phyloP scores from a whole-genome alignment of 768 basidiomycete genomes.

The Tulasnella sp. region DNA sequence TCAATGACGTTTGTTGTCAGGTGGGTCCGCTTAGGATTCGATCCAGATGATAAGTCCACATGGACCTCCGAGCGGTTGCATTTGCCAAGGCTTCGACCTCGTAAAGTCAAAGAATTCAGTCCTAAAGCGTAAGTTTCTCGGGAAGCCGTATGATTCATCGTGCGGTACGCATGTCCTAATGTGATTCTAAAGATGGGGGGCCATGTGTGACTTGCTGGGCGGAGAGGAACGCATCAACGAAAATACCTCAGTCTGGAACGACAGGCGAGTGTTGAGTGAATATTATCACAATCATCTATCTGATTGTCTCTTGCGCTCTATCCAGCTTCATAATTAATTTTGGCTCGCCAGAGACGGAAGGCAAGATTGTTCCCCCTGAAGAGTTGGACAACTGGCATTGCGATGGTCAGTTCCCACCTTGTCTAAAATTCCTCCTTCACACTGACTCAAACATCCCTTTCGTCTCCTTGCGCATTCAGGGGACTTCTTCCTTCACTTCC shows the following conservation, averaged over 20 bases:
- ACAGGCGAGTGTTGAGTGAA: constrained; percentile 39
- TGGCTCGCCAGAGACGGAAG: constrained; percentile 50
- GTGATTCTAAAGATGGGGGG: constrained; percentile 55
- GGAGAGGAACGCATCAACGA: constrained; percentile 62
- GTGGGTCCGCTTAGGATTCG: constrained; percentile 40
- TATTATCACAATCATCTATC: not conserved
- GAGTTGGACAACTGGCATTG: constrained; percentile 65
- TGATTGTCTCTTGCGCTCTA: not conserved
- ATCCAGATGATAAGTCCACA: constrained; percentile 59
- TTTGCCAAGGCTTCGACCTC: constrained; percentile 58
- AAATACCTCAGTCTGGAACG: constrained; percentile 55
- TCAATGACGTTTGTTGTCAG: not conserved
- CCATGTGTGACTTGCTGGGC: constrained; percentile 63
- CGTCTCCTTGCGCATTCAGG: constrained; percentile 8
- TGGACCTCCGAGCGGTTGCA: constrained; percentile 56
- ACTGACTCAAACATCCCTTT: constrained; percentile 18
- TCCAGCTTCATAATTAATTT: constrained; percentile 64
- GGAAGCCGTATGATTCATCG: not conserved
- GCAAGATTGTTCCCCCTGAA: constrained; percentile 55
- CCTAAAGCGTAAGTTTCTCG: constrained; percentile 50
- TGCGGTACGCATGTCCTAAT: not conserved
- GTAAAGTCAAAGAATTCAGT: constrained; percentile 54
- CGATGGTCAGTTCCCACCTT: constrained; percentile 39
- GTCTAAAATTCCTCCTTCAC: not conserved
- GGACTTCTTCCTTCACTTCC: constrained; percentile 44